Base-by-base conservation (phyloP, 2,329 filamentous ascomycete genomes). In the Cladophialophora immunda region DNA sequence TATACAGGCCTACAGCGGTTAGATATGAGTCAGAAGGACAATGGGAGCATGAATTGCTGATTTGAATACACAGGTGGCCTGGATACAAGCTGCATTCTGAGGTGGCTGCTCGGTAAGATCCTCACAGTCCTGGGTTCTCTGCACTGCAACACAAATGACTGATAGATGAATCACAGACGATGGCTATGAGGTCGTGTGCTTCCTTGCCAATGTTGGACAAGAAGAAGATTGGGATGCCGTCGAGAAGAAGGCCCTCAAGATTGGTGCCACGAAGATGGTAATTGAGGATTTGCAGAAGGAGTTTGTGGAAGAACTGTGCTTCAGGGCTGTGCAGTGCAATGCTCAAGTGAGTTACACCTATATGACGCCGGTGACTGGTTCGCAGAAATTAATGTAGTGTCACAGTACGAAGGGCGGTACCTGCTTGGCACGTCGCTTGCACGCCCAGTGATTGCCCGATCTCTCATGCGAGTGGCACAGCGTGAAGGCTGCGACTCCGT, bases 231-330 rank as follows among this genome's bases (percentile, higher is more conserved):
- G 87, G 76, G 86, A 87, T 54, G 89, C 85, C 66, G 92, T 91
- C 66, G 93, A 94, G 85, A 90, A 90, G 76, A 80, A 76, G 78
- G 81, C 77, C 76, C 66, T 87, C 70, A 86, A 86, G 79, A 86
- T 92, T 70, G 90, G 90, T 74, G 90, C 90, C 25, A 86, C 80
- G 32, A 54, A 58, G 55, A 78, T 85, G 70, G 84, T 89, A 71
- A 38, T 64, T 56, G 80, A 84, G 69, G 81, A 95, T 78, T 84
- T 94, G 62, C 87, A 88, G 74, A 84, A 84, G 73, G 90, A 92
- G 80, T 94, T 95, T 75, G 87, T 95, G 72, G 90, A 93, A 73
- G 87, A 94, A 82, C 85, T 95, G 53, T 90, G 90, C 83, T 94
- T 90, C 86, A 89, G 87, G 60, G 92, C 92, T 68, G 87, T 95